A percentile compares a stretch with the other conserved stretches of the same genome.
phyloP scores from a whole-genome alignment of 345 rosid genomes.

The Gossypioides kirkii region DNA sequence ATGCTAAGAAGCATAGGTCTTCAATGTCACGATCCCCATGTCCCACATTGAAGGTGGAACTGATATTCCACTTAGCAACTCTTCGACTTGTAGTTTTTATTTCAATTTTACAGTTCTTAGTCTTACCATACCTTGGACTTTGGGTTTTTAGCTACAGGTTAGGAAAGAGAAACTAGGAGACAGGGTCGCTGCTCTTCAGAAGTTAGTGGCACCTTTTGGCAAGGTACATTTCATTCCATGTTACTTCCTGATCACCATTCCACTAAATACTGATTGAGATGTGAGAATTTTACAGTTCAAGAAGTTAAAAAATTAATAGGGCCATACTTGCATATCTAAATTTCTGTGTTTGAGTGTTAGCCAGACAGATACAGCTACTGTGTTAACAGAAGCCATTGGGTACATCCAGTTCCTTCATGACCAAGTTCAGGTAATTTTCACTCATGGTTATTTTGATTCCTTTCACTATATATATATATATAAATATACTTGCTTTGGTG shows the following conservation, averaged over 20 bases:
- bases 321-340: constrained; percentile 9
- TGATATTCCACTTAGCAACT: background rate
- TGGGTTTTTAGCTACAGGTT: background rate
- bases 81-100: background rate
- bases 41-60: constrained; percentile 19
- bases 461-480: background rate
- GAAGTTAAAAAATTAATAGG: constrained; percentile 4
- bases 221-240: constrained; percentile 32
- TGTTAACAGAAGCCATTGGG: constrained; percentile 58
- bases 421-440: constrained; percentile 47
- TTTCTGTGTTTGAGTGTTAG: constrained; percentile 12
- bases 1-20: constrained; percentile 24
- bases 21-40: constrained; percentile 22
- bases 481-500: background rate
- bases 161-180: constrained; percentile 25
- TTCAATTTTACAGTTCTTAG: background rate
- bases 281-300: background rate
- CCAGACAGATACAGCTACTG: constrained; percentile 74
- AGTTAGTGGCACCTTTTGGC: constrained; percentile 72
- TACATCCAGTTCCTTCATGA: constrained; percentile 63
- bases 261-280: background rate
- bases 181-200: constrained; percentile 61
- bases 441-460: background rate
- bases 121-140: background rate
- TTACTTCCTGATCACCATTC: constrained; percentile 10